These are phyloP conservation scores for Zea luxurians DNA, from an alignment of 176 grass and related monocot species.

Conservation along the genomic window DNA sequence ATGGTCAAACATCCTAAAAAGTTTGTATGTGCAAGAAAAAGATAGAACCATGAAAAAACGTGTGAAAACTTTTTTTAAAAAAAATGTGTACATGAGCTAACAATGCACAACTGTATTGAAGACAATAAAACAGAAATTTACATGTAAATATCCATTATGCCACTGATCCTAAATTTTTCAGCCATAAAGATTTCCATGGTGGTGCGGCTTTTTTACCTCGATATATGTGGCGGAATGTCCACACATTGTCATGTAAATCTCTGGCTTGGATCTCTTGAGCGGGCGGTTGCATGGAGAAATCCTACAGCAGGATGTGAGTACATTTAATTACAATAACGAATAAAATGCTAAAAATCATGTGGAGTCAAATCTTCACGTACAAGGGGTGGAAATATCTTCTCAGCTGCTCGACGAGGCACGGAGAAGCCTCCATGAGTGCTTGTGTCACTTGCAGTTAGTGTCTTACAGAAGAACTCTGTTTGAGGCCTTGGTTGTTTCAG, in stretches of 20 bases:
- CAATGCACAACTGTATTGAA: not conserved
- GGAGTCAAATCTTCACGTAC: constrained; percentile 31
- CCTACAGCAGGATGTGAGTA: constrained; percentile 37
- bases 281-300: constrained; percentile 68
- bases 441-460: constrained; percentile 72
- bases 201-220: constrained; percentile 45
- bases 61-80: not conserved
- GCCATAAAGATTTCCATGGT: not conserved
- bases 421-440: constrained; percentile 79
- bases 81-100: not conserved
- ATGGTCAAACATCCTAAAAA: constrained; percentile 4
- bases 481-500: constrained; percentile 59
- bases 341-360: constrained; percentile 29
- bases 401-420: constrained; percentile 63
- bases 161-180: not conserved
- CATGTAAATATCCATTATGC: not conserved
- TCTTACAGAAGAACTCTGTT: constrained; percentile 76
- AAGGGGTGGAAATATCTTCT: constrained; percentile 68
- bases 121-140: not conserved
- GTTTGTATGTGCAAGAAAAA: constrained; percentile 7
- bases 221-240: constrained; percentile 75
- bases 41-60: not conserved
- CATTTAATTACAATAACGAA: not conserved
- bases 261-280: constrained; percentile 66
- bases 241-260: constrained; percentile 65